Base-by-base conservation (phyloP, 306 rosid genomes). In the Sicyos edulis region DNA sequence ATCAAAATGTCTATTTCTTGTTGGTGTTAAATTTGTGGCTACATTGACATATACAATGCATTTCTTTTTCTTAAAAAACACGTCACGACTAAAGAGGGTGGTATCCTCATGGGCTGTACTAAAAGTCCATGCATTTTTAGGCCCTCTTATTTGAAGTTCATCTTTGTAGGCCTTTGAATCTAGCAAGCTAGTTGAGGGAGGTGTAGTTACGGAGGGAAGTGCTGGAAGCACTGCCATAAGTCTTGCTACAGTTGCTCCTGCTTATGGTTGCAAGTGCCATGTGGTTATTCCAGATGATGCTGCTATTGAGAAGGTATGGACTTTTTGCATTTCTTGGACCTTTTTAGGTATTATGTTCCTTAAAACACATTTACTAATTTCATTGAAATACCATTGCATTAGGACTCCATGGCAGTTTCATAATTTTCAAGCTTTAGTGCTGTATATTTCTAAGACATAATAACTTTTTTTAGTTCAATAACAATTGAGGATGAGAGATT, bases 221-320 rank as follows among this genome's bases (percentile, higher is more conserved):
- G 47, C 47, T 42, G 47, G 47, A 42, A 42, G 47, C 47, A 42
- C 47, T 42, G 47, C 47, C 47, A 42, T 42, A 42, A 42, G 47
- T 42, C 47, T 42, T 42, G 47, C 47, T 42, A 42, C 47, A 42
- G 47, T 42, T 42, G 47, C 47, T 42, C 47, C 47, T 42, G 47
- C 47, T 42, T 42, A 42, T 42, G 47, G 47, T 42, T 42, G 47
- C 47, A 42, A 42, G 12, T 42, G 47, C 47, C 47, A 42, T 42
- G 96, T 69, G 98, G 98, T 52, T 9, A 42, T 42, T 42, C 47
- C 47, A 42, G 47, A 42, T 42, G 47, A 42, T 56, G 97, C 78
- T 77, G 95, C 97, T 75, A 83, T 90, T n/a, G 97, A 93, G 82
- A 93, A 93, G 95, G 99, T 88, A 70, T 42, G 63, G 8, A 34